Evolutionary conservation across 1,284 basidiomycete species (phyloP).

Genomic region (Gastroboletus turbinatus): DNA sequence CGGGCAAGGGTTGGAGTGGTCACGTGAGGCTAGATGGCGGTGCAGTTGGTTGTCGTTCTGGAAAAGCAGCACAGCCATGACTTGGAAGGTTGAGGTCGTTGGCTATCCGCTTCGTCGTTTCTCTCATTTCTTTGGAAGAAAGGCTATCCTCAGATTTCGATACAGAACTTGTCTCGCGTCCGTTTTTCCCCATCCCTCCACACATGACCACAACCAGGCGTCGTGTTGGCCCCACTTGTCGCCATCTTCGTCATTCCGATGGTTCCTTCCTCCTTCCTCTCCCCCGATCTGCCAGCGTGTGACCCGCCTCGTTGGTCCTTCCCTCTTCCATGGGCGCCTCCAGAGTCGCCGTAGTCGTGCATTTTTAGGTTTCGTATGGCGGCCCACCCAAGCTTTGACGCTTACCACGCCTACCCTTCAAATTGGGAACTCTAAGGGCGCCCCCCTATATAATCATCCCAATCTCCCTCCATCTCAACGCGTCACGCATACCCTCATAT

Average conservation of each 20-base stretch:
- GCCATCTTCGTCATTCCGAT: constrained; percentile 2
- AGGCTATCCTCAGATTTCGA: constrained; percentile 17
- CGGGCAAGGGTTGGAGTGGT: constrained; percentile 1
- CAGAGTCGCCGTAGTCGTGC: neutral
- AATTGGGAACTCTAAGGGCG: constrained; percentile 12
- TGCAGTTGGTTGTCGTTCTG: neutral
- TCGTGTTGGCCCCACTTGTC: neutral
- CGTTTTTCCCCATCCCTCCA: neutral
- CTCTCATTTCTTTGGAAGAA: neutral
- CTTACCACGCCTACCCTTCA: constrained; percentile 9
- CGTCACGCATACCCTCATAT: constrained; percentile 9
- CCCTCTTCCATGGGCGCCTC: constrained; percentile 19
- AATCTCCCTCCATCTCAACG: neutral
- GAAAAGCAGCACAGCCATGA: constrained; percentile 13
- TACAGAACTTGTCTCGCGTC: neutral
- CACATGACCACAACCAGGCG: neutral
- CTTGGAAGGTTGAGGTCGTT: neutral
- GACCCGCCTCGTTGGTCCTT: constrained; percentile 2
- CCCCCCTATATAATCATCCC: constrained; percentile 23
- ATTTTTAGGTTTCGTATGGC: constrained; percentile 3
- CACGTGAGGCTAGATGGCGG: constrained; percentile 12
- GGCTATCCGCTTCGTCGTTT: neutral
- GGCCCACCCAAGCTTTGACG: constrained; percentile 8
- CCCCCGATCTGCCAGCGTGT: constrained; percentile 2
- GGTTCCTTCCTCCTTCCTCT: neutral